Evolutionary conservation across 2,329 filamentous ascomycete species (phyloP).

Genomic region (Neonectria punicea): DNA sequence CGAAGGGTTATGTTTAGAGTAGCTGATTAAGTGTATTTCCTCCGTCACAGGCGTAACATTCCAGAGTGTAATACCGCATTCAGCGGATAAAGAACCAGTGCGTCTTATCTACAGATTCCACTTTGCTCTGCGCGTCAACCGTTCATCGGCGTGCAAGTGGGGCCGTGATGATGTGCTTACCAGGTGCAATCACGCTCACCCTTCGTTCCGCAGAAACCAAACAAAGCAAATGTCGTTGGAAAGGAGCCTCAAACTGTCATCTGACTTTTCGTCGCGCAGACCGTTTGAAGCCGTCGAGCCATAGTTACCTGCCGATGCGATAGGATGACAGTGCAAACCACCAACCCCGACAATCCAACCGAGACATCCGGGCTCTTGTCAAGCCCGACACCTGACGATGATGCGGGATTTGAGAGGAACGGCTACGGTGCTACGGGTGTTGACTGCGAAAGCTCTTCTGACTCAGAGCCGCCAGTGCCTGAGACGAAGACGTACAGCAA

Average conservation of each 20-base stretch:
- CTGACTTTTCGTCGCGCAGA: not conserved
- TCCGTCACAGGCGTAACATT: no score
- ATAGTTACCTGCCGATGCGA: not conserved
- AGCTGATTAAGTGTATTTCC: no score
- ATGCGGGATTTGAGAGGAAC: constrained; percentile 3
- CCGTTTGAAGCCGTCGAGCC: not conserved
- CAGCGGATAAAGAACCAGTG: no score
- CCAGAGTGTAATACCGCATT: no score
- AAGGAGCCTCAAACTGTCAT: not conserved
- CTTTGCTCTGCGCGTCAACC: no score
- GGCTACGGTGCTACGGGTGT: constrained; percentile 14
- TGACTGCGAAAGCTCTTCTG: constrained; percentile 18
- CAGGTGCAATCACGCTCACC: constrained; percentile 6
- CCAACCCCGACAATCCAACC: not conserved
- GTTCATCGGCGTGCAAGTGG: constrained; percentile 2
- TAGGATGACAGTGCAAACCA: constrained; percentile 4
- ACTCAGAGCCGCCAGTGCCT: not conserved
- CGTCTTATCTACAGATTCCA: no score
- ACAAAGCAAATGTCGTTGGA: not conserved
- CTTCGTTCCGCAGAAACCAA: not conserved
- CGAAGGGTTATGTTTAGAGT: no score
- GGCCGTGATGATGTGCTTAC: constrained; percentile 22
- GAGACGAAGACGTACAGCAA: constrained; percentile 28
- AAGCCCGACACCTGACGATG: not conserved
- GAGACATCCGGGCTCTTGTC: constrained; percentile 25